These are phyloP conservation scores for Apocynum venetum DNA, from an alignment of 257 asterid genomes.

Conservation along the genomic window DNA sequence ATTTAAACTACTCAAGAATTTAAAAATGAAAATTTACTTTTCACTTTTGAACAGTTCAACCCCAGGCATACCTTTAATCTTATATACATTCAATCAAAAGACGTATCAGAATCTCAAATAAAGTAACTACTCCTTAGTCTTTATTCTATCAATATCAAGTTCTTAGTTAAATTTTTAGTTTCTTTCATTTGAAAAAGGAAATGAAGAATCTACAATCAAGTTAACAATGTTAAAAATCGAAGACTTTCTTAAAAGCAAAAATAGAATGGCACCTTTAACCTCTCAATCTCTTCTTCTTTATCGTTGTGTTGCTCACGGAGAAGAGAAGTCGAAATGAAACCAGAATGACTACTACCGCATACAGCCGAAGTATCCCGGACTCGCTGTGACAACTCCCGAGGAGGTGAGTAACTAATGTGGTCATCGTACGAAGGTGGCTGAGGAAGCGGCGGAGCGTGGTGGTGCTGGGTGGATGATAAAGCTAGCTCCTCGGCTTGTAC, in stretches of 20 bases:
- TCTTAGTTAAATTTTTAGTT: not conserved
- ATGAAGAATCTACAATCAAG: not conserved
- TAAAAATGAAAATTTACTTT: not conserved
- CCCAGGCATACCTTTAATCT: not conserved
- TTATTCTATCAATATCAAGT: not conserved
- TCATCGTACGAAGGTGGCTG: slow-evolving; percentile 15
- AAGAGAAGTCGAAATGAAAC: slow-evolving; percentile 17
- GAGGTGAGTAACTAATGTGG: slow-evolving; percentile 59
- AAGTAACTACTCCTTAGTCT: not conserved
- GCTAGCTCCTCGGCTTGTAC: slow-evolving; percentile 46
- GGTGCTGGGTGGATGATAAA: slow-evolving; percentile 25
- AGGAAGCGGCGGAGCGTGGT: slow-evolving; percentile 18
- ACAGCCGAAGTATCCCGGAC: slow-evolving; percentile 13
- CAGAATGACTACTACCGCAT: not conserved
- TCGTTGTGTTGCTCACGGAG: slow-evolving; percentile 15
- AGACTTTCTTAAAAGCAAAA: not conserved
- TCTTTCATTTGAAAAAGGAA: not conserved
- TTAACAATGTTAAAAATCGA: not conserved
- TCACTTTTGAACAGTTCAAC: not conserved
- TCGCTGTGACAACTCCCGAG: slow-evolving; percentile 81
- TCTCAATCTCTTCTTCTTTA: slow-evolving; percentile 43
- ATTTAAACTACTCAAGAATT: not conserved
- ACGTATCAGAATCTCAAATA: not conserved
- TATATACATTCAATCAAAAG: not conserved
- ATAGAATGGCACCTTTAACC: slow-evolving; percentile 45